A percentile compares a stretch with the other conserved stretches of the same genome.
Evolutionary conservation across 73 alveolate genomes (phyloP).

Genomic region (Symbiodinium pilosum): DNA sequence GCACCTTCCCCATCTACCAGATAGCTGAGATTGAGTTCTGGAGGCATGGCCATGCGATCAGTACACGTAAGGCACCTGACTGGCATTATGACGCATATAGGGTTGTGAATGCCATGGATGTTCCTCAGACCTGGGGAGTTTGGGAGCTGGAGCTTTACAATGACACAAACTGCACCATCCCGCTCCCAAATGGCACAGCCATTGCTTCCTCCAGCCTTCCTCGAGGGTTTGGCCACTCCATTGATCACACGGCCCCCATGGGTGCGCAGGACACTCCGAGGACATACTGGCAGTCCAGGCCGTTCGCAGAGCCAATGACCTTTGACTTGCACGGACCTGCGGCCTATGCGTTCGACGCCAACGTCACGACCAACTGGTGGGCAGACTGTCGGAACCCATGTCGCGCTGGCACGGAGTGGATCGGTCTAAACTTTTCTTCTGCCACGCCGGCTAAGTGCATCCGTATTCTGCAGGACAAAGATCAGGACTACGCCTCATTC

Average conservation of each 20-base stretch:
- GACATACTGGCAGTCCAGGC: conserved; percentile 58
- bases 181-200: conserved; percentile 19
- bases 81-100: not conserved
- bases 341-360: conserved; percentile 36
- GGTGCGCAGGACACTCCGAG: conserved; percentile 20
- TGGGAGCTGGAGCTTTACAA: conserved; percentile 71
- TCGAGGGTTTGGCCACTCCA: conserved; percentile 47
- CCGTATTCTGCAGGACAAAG: conserved; percentile 74
- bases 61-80: conserved; percentile 24
- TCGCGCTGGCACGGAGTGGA: conserved; percentile 40
- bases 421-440: conserved; percentile 12
- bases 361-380: conserved; percentile 82
- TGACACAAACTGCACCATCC: conserved; percentile 23
- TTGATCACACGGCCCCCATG: conserved; percentile 55
- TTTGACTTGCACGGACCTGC: conserved; percentile 63
- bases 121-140: conserved; percentile 68
- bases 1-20: conserved; percentile 65
- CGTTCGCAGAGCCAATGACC: not conserved
- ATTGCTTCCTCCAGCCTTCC: conserved; percentile 48
- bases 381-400: not conserved
- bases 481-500: conserved; percentile 8
- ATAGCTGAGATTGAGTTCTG: conserved; percentile 44
- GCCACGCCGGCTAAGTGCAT: conserved; percentile 36
- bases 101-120: conserved; percentile 40
- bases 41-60: not conserved